Evolutionary conservation across 2,329 filamentous ascomycete genomes (phyloP).

Genomic region (Capronia epimyces): DNA sequence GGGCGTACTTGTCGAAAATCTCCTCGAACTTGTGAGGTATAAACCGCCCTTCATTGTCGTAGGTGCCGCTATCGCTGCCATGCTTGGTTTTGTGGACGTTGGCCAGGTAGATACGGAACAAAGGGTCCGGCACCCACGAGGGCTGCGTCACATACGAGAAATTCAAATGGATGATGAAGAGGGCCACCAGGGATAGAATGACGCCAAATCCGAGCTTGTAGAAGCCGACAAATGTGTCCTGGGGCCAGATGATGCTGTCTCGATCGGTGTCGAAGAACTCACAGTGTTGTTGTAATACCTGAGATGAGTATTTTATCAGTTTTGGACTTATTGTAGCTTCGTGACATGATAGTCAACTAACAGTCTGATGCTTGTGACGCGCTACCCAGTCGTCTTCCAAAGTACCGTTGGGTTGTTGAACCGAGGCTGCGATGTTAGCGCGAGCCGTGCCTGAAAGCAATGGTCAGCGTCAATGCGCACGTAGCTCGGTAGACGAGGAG

Average conservation of each 20-base stretch:
- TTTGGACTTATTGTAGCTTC: not conserved
- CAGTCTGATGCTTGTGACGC: constrained; percentile 34
- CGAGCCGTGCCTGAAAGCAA: constrained; percentile 32
- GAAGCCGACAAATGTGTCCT: constrained; percentile 48
- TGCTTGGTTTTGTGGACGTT: constrained; percentile 43
- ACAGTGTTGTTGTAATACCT: constrained; percentile 49
- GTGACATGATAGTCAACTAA: constrained; percentile 13
- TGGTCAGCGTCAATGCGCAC: not conserved
- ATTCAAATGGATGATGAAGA: constrained; percentile 46
- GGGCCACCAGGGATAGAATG: constrained; percentile 41
- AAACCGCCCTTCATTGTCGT: constrained; percentile 44
- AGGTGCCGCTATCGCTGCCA: constrained; percentile 41
- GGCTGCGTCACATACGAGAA: constrained; percentile 48
- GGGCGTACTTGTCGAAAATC: constrained; percentile 45
- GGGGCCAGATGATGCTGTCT: constrained; percentile 51
- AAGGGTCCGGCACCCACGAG: constrained; percentile 42
- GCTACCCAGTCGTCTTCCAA: constrained; percentile 33
- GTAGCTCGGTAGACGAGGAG: not conserved
- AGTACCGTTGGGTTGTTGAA: constrained; percentile 36
- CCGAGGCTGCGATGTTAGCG: constrained; percentile 36
- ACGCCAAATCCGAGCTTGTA: constrained; percentile 37
- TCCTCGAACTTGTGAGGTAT: constrained; percentile 46
- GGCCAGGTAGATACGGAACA: constrained; percentile 39
- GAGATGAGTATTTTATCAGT: no score
- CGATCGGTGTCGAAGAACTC: constrained; percentile 49